Evolutionary conservation across 177 flowering plant species (phyloP).

Genomic region (Vitis hybrid): DNA sequence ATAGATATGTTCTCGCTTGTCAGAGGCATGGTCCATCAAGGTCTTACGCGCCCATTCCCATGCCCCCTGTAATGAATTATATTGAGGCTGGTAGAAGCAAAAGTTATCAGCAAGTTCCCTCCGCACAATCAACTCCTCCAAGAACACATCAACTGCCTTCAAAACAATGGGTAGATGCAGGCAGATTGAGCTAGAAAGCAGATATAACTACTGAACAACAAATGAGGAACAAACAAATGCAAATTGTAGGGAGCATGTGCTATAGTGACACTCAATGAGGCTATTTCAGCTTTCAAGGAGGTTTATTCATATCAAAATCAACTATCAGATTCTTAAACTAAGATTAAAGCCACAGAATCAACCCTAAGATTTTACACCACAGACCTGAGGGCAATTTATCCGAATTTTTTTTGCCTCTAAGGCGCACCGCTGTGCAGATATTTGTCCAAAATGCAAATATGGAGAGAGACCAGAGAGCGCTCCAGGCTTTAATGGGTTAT

Average conservation of each 20-base stretch:
- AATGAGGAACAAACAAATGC: neutral
- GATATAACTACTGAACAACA: conserved; percentile 1
- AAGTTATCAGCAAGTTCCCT: conserved; percentile 97
- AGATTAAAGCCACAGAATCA: too few relatives aligned
- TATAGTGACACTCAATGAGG: too few relatives aligned
- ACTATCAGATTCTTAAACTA: too few relatives aligned
- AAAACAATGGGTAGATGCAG: conserved; percentile 8
- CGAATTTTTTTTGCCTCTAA: conserved; percentile 66
- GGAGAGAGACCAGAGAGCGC: conserved; percentile 91
- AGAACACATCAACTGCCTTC: conserved; percentile 81
- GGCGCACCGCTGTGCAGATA: conserved; percentile 90
- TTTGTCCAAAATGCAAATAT: conserved; percentile 93
- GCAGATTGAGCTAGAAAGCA: conserved; percentile 1
- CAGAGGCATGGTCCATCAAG: conserved; percentile 81
- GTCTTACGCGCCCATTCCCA: conserved; percentile 95
- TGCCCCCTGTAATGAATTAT: conserved; percentile 88
- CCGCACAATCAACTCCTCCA: conserved; percentile 91
- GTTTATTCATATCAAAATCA: too few relatives aligned
- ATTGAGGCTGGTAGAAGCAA: conserved; percentile 87
- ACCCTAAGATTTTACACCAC: conserved; percentile 15
- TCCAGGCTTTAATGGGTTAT: conserved; percentile 76
- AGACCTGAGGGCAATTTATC: conserved; percentile 65
- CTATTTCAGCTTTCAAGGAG: too few relatives aligned
- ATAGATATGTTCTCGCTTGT: conserved; percentile 81
- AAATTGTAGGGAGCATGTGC: too few relatives aligned